These are phyloP conservation scores for Hygrocybe coccinea DNA, from an alignment of 768 basidiomycete genomes.

Conservation along the genomic window DNA sequence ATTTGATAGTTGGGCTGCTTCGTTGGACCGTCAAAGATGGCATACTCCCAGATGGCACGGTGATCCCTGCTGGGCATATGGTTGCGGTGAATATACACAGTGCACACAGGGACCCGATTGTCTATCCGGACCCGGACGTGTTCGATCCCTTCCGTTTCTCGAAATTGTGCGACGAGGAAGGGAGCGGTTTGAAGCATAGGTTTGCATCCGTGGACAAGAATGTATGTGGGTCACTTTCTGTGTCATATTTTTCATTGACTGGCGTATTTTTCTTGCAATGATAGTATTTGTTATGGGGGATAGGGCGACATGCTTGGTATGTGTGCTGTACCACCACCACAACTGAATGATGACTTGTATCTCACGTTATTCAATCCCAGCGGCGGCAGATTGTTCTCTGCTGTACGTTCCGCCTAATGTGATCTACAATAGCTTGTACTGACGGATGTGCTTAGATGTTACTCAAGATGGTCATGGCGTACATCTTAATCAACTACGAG, in stretches of 20 bases:
- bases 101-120: slow-evolving; percentile 2
- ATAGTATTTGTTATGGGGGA: slow-evolving; percentile 6
- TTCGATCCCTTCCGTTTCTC: slow-evolving; percentile 12
- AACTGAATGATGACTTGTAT: no score
- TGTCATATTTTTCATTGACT: neutral
- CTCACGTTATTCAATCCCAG: neutral
- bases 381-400: slow-evolving; percentile 6
- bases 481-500: slow-evolving; percentile 5
- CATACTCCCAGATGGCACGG: slow-evolving; percentile 4
- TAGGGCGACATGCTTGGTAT: slow-evolving; percentile 1
- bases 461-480: slow-evolving; percentile 4
- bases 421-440: no score
- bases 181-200: neutral
- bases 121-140: slow-evolving; percentile 6
- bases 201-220: slow-evolving; percentile 8
- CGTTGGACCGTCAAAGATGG: neutral
- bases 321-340: neutral
- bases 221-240: slow-evolving; percentile 3
- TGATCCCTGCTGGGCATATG: slow-evolving; percentile 3
- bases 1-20: slow-evolving; percentile 1
- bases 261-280: neutral
- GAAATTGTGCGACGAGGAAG: slow-evolving; percentile 5
- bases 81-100: neutral
- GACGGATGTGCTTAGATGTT: slow-evolving; percentile 3
- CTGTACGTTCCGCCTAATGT: slow-evolving; percentile 1